These are phyloP conservation scores for Bruguiera hainesii DNA, from an alignment of 441 rosid species.

Conservation along the genomic window DNA sequence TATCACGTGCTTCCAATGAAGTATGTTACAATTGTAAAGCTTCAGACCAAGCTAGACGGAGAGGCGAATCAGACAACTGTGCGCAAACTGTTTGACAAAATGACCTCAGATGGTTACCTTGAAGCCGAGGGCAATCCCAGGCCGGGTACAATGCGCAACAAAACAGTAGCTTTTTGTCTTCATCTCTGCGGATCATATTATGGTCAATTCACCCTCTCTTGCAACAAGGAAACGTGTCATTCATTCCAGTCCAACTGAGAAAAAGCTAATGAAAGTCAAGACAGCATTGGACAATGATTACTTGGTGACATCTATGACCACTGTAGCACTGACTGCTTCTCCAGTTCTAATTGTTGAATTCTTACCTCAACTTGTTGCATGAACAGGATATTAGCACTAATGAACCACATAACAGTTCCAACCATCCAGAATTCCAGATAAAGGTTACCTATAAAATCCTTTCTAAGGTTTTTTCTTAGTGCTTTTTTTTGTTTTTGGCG, in stretches of 20 bases:
- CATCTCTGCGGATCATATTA: too few species aligned
- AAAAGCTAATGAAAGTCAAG: conserved; percentile 71
- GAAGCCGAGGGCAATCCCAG: conserved; percentile 71
- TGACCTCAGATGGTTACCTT: conserved; percentile 73
- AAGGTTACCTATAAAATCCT: conserved; percentile 25
- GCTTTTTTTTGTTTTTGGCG: background rate
- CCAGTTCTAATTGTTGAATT: background rate
- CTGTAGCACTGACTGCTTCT: conserved; percentile 1
- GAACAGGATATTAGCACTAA: conserved; percentile 54
- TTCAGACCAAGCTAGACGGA: conserved; percentile 69
- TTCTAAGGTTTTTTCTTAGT: background rate
- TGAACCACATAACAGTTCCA: conserved; percentile 16
- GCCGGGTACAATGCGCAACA: conserved; percentile 51
- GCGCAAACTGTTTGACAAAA: conserved; percentile 64
- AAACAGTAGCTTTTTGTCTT: conserved; percentile 12
- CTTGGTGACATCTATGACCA: conserved; percentile 41
- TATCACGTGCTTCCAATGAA: conserved; percentile 83
- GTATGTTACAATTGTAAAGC: conserved; percentile 62
- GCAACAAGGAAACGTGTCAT: conserved; percentile 75
- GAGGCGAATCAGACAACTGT: conserved; percentile 62
- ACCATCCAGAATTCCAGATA: conserved; percentile 21
- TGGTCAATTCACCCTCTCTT: conserved; percentile 2
- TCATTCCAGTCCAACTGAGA: conserved; percentile 60
- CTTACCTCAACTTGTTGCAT: conserved; percentile 8
- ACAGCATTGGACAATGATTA: conserved; percentile 42